These are phyloP conservation scores for Chrysosporium queenslandicum DNA, from an alignment of 2,329 filamentous ascomycete genomes.

Conservation along the genomic window DNA sequence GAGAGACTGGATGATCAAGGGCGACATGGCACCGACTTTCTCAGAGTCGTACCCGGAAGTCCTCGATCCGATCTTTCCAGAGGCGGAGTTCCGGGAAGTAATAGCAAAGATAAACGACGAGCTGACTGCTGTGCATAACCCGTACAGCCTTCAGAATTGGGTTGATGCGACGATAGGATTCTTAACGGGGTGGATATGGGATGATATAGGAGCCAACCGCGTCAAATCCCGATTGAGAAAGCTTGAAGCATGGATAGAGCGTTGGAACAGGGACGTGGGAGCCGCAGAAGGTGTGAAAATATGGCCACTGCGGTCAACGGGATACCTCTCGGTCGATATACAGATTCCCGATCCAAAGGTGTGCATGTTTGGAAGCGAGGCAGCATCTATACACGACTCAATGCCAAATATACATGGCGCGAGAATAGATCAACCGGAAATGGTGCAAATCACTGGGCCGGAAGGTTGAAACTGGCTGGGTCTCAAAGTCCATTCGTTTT, in stretches of 20 bases:
- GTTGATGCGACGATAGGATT: constrained; percentile 70
- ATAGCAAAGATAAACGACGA: constrained; percentile 74
- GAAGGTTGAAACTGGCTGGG: constrained; percentile 1
- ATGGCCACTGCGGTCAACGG: constrained; percentile 68
- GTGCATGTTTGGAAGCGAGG: constrained; percentile 34
- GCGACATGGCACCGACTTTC: constrained; percentile 85
- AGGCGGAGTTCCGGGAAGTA: constrained; percentile 74
- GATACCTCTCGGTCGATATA: constrained; percentile 61
- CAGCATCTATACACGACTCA: constrained; percentile 27
- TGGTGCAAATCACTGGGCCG: constrained; percentile 1
- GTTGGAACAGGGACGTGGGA: constrained; percentile 67
- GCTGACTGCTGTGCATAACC: constrained; percentile 67
- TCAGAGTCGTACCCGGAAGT: constrained; percentile 96
- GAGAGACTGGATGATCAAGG: constrained; percentile 81
- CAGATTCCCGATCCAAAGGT: constrained; percentile 44
- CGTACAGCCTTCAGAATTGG: constrained; percentile 65
- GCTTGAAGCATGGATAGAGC: constrained; percentile 72
- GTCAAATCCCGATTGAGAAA: constrained; percentile 60
- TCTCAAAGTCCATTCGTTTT: neutral
- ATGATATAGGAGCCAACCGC: constrained; percentile 69
- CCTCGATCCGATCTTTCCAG: constrained; percentile 71
- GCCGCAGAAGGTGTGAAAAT: constrained; percentile 57
- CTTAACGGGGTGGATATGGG: constrained; percentile 88
- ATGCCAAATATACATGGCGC: constrained; percentile 25
- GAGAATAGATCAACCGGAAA: constrained; percentile 11